Evolutionary conservation across 2,329 filamentous ascomycete genomes (phyloP).

Genomic region (Botrytis medusae): DNA sequence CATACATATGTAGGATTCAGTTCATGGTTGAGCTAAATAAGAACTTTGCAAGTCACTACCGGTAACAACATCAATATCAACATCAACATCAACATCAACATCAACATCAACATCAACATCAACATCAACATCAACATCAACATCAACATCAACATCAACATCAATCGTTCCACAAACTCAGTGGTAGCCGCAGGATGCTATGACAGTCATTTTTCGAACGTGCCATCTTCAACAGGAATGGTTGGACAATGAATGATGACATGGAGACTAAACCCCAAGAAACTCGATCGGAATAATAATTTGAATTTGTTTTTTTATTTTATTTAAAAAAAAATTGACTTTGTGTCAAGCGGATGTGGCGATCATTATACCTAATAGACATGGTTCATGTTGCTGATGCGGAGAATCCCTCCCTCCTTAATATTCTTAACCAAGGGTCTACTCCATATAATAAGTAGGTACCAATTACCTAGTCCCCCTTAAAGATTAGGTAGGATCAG

Average conservation of each 20-base stretch:
- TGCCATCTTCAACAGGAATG: background rate
- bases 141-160: no score
- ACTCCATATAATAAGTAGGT: background rate
- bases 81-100: no score
- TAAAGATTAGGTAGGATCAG: background rate
- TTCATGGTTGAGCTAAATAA: background rate
- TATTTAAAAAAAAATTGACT: background rate
- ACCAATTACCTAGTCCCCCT: background rate
- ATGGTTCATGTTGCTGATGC: background rate
- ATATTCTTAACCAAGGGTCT: background rate
- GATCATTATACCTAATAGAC: background rate
- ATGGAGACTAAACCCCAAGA: background rate
- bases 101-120: no score
- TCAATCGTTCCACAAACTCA: background rate
- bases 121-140: no score
- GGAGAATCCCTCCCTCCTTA: conserved; percentile 16
- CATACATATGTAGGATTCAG: background rate
- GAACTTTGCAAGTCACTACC: background rate
- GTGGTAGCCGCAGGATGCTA: background rate
- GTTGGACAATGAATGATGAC: background rate
- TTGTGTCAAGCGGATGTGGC: background rate
- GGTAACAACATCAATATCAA: no score
- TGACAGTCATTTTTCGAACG: background rate
- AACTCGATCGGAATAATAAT: background rate
- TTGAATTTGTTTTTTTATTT: background rate